Percentiles rank a stretch among this genome's conserved stretches.
These are phyloP conservation scores for Scytalidium lignicola DNA, from an alignment of 2,329 filamentous ascomycete species.

Conservation along the genomic window DNA sequence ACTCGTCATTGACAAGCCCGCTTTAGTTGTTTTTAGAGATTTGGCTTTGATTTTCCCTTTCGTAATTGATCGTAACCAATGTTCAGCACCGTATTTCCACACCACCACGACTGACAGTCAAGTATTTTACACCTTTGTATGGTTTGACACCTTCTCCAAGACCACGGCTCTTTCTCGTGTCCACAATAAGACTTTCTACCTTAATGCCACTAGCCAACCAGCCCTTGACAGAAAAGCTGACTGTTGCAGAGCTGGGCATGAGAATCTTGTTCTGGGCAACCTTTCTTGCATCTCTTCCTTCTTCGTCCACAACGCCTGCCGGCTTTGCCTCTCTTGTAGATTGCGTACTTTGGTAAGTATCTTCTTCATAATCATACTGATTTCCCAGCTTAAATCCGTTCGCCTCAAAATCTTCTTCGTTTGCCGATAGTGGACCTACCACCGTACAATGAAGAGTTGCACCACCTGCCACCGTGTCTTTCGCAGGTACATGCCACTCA, in stretches of 20 bases:
- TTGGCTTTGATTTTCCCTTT: background rate
- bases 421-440: constrained; percentile 52
- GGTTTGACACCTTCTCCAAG: constrained; percentile 85
- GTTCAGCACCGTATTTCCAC: constrained; percentile 54
- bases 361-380: constrained; percentile 43
- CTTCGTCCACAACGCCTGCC: constrained; percentile 12
- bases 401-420: constrained; percentile 41
- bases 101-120: constrained; percentile 67
- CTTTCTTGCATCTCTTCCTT: constrained; percentile 47
- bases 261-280: constrained; percentile 66
- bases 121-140: constrained; percentile 97
- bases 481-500: constrained; percentile 78
- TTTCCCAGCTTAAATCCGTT: constrained; percentile 29
- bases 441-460: constrained; percentile 78
- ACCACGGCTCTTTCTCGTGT: constrained; percentile 77
- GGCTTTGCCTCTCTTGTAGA: constrained; percentile 27
- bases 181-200: constrained; percentile 62
- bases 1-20: no score
- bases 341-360: constrained; percentile 47
- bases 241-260: constrained; percentile 73
- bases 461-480: constrained; percentile 66
- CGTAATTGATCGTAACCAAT: background rate
- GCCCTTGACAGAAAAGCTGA: constrained; percentile 67
- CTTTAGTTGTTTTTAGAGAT: no score
- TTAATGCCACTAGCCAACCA: constrained; percentile 65